Percentiles rank a stretch among this genome's conserved stretches.
These are phyloP conservation scores for Cystobasidium sp. DNA, from an alignment of 1,284 basidiomycete species.

Conservation along the genomic window DNA sequence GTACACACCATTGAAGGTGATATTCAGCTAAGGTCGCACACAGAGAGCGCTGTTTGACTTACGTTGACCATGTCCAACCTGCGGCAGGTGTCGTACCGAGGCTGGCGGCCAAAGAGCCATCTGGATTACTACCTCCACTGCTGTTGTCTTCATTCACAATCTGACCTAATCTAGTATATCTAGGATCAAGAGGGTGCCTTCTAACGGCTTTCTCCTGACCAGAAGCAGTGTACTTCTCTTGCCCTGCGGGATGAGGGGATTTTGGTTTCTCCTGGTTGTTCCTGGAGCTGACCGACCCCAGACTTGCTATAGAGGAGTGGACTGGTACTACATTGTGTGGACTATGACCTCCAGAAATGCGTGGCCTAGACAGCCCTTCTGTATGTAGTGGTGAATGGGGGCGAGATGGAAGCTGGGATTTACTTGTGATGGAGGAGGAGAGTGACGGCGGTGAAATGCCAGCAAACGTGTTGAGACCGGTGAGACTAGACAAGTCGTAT, in stretches of 20 bases:
- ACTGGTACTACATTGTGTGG: too few species aligned
- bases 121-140: constrained; percentile 24
- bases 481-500: neutral
- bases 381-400: too few species aligned
- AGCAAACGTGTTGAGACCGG: neutral
- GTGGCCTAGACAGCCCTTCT: too few species aligned
- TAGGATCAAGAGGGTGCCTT: constrained; percentile 16
- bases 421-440: neutral
- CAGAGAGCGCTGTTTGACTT: neutral
- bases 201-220: neutral
- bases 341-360: too few species aligned
- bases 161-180: neutral
- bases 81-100: constrained; percentile 19
- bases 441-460: neutral
- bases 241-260: too few species aligned
- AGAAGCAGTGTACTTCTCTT: too few species aligned
- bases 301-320: too few species aligned
- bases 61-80: constrained; percentile 41
- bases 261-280: too few species aligned
- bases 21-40: neutral
- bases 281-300: too few species aligned
- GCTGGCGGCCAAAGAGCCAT: constrained; percentile 5
- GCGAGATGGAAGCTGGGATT: neutral
- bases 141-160: neutral
- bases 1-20: neutral